Base-by-base conservation (phyloP, 2,329 filamentous ascomycete genomes). In the Diaporthe amygdali region DNA sequence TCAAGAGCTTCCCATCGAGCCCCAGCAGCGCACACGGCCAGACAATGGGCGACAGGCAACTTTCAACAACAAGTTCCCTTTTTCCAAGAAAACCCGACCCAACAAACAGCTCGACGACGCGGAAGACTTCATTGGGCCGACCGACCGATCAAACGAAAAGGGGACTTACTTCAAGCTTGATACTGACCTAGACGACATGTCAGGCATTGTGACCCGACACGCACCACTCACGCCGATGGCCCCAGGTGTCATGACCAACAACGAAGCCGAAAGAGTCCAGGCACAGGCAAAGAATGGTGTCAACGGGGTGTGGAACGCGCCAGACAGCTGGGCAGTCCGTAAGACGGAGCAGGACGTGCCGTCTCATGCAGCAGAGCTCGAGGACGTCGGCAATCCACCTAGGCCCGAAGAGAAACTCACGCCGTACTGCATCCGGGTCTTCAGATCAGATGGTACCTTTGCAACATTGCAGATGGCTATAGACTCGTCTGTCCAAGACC, bases 321-420 rank as follows among this genome's bases (percentile, higher is more conserved):
- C 96, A 1, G 96, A 98, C 80, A 98, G 95, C 79, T 99, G 96
- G 96, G 95, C 94, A 64, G 96, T 98, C 32, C 94, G 93, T 75
- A 91, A 91, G 72, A 89, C 89, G 9, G 91, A 94, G 75, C 92
- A 94, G 68, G 88, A 88, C 73, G 84, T 87, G 66, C 81, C 83
- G 15, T 77, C 87, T 75, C 88, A 85, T 75, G 83, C 79, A 5
- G 83, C 86, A 1, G 93, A 94, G 70, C 84, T 89, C 17, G 93
- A 95, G 73, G 93, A 96, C 68, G 84, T 88, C 34, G 91, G 90
- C 56, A 88, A 89, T 64, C 87, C 90, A n/a, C 86, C 90, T 8
- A 89, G 90, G 63, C 89, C 91, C 2, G 93, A 96, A 69, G 93
- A 96, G 79, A 93, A 94, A 78, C 87, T 89, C 37, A 87, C 89